phyloP scores from a whole-genome alignment of 1,139 yeast species.

The Suhomyces kunorum region DNA sequence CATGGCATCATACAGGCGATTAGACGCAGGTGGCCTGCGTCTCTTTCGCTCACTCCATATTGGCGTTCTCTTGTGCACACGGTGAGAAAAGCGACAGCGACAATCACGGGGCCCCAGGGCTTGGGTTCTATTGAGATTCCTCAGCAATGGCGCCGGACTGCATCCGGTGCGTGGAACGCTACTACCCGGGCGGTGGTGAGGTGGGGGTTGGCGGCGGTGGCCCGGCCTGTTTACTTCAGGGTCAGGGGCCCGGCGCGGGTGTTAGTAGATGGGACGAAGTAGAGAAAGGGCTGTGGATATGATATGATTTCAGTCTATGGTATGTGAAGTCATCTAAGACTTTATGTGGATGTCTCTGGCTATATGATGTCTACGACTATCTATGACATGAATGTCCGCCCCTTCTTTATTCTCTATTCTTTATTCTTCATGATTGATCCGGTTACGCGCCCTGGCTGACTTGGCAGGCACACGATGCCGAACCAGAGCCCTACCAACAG shows the following conservation, averaged over 20 bases:
- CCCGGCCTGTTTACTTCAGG: conserved; percentile 14
- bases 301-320: no score
- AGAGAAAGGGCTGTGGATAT: no score
- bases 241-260: conserved; percentile 21
- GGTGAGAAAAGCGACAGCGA: neutral
- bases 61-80: neutral
- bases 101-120: neutral
- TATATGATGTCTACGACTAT: no score
- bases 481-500: no score
- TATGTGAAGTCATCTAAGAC: no score
- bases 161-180: conserved; percentile 5
- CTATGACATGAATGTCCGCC: no score
- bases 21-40: conserved; percentile 3
- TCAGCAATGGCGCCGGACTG: neutral
- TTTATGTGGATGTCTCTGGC: no score
- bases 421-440: no score
- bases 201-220: neutral
- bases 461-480: no score
- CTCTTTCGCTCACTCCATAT: neutral
- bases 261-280: conserved; percentile 9
- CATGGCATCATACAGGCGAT: neutral
- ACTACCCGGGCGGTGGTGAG: neutral
- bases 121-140: neutral
- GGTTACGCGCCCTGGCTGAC: no score
- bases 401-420: no score